These are phyloP conservation scores for Neurospora sp. DNA, from an alignment of 495 filamentous ascomycete genomes.

Conservation along the genomic window DNA sequence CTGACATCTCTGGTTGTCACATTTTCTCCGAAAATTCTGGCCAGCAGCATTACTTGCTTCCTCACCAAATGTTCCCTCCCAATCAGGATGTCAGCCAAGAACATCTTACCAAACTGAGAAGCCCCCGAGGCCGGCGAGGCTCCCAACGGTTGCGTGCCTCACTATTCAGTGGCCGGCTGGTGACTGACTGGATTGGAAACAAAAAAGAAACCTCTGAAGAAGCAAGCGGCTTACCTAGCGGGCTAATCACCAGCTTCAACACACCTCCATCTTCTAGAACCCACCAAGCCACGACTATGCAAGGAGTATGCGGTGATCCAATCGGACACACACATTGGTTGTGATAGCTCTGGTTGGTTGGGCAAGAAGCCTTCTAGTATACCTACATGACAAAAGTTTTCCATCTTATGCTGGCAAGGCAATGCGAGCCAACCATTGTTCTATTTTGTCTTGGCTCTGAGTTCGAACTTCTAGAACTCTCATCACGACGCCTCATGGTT, in stretches of 20 bases:
- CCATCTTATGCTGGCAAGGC: background rate
- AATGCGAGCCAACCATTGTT: background rate
- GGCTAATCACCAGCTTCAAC: background rate
- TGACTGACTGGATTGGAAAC: background rate
- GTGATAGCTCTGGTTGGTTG: background rate
- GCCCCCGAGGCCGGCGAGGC: background rate
- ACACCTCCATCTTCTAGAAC: background rate
- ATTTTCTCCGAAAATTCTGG: background rate
- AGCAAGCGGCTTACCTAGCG: background rate
- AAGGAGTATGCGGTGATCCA: background rate
- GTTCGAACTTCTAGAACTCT: background rate
- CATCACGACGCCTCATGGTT: background rate
- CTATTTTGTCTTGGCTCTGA: too few species aligned
- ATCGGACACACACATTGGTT: background rate
- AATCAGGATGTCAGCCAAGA: background rate
- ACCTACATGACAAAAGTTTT: background rate
- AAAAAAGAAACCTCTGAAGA: background rate
- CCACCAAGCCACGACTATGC: background rate
- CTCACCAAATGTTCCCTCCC: background rate
- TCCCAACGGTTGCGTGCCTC: background rate
- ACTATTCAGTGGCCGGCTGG: background rate
- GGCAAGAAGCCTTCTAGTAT: background rate
- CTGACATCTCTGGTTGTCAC: background rate
- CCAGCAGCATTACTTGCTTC: background rate
- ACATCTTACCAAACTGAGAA: background rate